Base-by-base conservation (phyloP, 768 basidiomycete species). In the Boletus eberwhitei region DNA sequence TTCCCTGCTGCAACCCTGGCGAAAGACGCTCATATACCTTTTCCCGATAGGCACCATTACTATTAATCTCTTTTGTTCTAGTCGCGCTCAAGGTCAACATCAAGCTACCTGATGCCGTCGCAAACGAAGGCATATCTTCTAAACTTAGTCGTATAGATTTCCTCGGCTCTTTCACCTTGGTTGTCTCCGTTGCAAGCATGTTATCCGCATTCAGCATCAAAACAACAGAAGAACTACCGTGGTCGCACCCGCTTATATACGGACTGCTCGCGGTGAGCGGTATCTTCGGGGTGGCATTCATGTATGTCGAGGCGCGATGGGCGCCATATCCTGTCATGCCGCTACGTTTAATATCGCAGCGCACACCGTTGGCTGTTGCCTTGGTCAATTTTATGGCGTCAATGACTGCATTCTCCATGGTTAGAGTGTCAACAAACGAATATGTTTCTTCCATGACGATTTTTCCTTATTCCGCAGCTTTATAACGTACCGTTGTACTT, bases 401-500 rank as follows among this genome's bases (percentile, higher is more conserved):
- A 60, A 81, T 90, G 72, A 78, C 85, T 21, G 85, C 88, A 36
- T 94, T 90, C 68, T 91, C 90, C 1, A 87, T 84, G 83, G 89
- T 85, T 69, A 65, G 74, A 59, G 39, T 35, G 8, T 26, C 19
- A 47, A 51, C 53, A 49, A 37, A 39, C 22, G 31, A 42, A 29
- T 7, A 17, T 6, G 21, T 31, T 38, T 19, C 22, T n/a, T 37
- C 39, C 47, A 39, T 40, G 47, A 52, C 63, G 31, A 57, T n/a
- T 1, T 17, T 45, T 50, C 5, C 37, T 39, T 40, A 22, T 22
- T 58, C 37, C 62, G 42, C 56, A 80, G 91, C 77, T 97, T 21
- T 95, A 94, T 70, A 94, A 92, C 67, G 78, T 90, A 26, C 93
- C 93, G 7, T 70, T 96, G 81, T 96, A 90, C 74, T 96, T 93